A percentile compares a stretch with the other conserved stretches of the same genome.
These are phyloP conservation scores for Trichophyton simii DNA, from an alignment of 2,329 filamentous ascomycete species.

Conservation along the genomic window DNA sequence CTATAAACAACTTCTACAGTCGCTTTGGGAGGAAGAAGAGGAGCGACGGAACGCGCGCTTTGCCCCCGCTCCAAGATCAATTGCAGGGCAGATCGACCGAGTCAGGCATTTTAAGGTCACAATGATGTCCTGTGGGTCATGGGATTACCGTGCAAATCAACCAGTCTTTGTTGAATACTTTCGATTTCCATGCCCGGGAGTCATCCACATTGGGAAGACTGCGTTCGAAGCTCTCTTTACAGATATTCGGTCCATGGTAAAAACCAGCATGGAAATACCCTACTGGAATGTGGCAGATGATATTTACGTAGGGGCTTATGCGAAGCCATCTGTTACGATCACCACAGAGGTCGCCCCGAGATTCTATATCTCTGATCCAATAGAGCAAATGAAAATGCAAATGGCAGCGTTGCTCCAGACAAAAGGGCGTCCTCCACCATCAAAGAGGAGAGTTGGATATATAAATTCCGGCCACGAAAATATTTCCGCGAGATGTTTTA, in stretches of 20 bases:
- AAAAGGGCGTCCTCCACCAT: neutral
- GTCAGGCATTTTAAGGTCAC: constrained; percentile 13
- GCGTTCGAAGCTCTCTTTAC: constrained; percentile 31
- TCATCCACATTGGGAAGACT: constrained; percentile 33
- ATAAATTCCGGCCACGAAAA: constrained; percentile 13
- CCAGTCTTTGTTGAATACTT: constrained; percentile 33
- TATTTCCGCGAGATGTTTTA: constrained; percentile 25
- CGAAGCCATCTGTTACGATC: constrained; percentile 31
- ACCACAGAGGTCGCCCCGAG: constrained; percentile 22
- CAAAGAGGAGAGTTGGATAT: constrained; percentile 13
- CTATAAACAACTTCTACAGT: constrained; percentile 13
- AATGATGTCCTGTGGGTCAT: constrained; percentile 38
- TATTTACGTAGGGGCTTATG: constrained; percentile 14
- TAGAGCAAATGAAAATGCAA: constrained; percentile 6
- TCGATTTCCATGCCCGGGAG: constrained; percentile 10
- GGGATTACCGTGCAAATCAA: constrained; percentile 27
- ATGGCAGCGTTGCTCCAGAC: neutral
- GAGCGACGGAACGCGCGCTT: constrained; percentile 6
- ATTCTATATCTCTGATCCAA: constrained; percentile 13
- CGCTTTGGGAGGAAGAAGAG: constrained; percentile 15
- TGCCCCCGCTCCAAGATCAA: constrained; percentile 5
- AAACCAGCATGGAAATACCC: constrained; percentile 20
- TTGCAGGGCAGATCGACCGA: constrained; percentile 3
- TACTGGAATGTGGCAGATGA: constrained; percentile 14
- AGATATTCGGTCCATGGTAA: constrained; percentile 35